Conservation (phyloP, 768 basidiomycete genomes). For the Tulasnella sp. region DNA sequence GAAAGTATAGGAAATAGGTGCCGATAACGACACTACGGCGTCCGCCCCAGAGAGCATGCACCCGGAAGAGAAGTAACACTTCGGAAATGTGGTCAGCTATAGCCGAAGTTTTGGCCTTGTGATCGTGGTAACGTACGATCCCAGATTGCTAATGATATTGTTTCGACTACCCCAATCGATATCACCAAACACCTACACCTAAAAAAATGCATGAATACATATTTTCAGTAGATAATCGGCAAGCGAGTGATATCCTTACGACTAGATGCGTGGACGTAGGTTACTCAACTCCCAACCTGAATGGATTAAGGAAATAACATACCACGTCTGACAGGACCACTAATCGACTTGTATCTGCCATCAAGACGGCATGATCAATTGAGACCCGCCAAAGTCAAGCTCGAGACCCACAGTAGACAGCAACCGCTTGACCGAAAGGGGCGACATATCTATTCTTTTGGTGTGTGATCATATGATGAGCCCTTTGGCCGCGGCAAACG, state of each 20-base stretch:
- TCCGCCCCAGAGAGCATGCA: slow-evolving; percentile 13
- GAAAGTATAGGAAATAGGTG: neutral
- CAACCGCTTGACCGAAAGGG: neutral
- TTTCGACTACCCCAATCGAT: neutral
- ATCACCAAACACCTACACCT: neutral
- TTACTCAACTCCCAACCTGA: neutral
- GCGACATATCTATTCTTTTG: neutral
- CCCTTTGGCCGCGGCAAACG: neutral
- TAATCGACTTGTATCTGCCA: neutral
- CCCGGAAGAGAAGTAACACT: neutral
- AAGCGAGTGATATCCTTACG: neutral
- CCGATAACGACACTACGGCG: slow-evolving; percentile 5
- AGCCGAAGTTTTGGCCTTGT: neutral
- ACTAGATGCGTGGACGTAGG: neutral
- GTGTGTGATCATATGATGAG: neutral
- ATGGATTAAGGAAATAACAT: neutral
- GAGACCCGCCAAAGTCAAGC: neutral
- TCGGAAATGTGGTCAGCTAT: neutral
- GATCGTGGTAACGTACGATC: neutral
- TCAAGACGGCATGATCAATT: neutral
- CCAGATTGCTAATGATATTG: neutral
- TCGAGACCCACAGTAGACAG: neutral
- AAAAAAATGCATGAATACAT: neutral
- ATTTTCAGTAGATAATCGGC: neutral
- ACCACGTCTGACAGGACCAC: neutral